These are phyloP conservation scores for Lentinus brumalis DNA, from an alignment of 768 basidiomycete species.

Conservation along the genomic window DNA sequence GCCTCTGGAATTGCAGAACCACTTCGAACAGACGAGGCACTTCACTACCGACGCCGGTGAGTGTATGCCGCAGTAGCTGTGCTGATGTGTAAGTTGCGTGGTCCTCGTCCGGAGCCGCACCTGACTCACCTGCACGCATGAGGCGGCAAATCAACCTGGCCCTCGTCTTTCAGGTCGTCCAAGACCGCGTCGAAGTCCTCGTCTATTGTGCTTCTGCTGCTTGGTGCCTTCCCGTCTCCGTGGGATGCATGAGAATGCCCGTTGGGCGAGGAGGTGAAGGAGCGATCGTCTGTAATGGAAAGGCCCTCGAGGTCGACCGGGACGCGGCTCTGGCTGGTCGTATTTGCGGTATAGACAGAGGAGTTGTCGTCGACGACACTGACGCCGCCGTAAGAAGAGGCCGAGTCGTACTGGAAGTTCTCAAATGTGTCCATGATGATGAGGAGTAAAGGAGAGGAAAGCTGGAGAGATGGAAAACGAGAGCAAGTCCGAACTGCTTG, in stretches of 20 bases:
- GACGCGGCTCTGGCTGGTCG: slow-evolving; percentile 49
- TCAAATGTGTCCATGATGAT: too few relatives aligned
- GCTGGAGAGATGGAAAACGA: background rate
- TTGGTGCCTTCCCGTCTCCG: slow-evolving; percentile 21
- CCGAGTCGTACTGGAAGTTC: slow-evolving; percentile 37
- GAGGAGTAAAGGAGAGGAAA: too few relatives aligned
- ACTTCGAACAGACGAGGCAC: slow-evolving; percentile 87
- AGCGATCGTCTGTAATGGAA: slow-evolving; percentile 66
- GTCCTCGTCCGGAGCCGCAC: slow-evolving; percentile 9
- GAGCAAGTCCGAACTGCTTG: slow-evolving; percentile 8
- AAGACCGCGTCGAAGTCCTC: slow-evolving; percentile 91
- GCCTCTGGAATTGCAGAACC: slow-evolving; percentile 99
- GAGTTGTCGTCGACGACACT: slow-evolving; percentile 79
- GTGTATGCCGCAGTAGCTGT: slow-evolving; percentile 97
- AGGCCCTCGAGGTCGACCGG: slow-evolving; percentile 67
- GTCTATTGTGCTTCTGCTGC: slow-evolving; percentile 37
- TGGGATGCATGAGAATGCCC: slow-evolving; percentile 40
- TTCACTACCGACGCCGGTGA: slow-evolving; percentile 97
- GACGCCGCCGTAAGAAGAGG: slow-evolving; percentile 76
- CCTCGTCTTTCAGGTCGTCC: slow-evolving; percentile 86
- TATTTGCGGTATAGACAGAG: slow-evolving; percentile 77
- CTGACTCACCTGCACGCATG: slow-evolving; percentile 90
- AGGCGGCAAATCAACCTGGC: slow-evolving; percentile 75
- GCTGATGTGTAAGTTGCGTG: background rate
- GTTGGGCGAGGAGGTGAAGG: slow-evolving; percentile 37